Percentiles rank a stretch among this genome's conserved stretches.
Evolutionary conservation across 2,329 filamentous ascomycete genomes (phyloP).

Genomic region (Cadophora gregata): DNA sequence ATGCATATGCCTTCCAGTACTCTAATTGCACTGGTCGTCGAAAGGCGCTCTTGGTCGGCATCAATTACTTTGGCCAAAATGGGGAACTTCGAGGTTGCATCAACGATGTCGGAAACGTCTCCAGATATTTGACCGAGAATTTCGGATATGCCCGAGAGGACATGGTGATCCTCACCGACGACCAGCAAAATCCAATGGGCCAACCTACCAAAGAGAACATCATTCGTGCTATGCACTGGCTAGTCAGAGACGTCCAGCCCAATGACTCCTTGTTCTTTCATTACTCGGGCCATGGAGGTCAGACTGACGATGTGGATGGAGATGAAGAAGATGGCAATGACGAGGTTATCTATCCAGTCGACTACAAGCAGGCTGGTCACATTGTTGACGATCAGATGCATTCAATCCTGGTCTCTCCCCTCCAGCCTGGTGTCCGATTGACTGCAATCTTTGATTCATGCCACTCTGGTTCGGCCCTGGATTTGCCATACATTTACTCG

Average conservation of each 20-base stretch:
- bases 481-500: constrained; percentile 67
- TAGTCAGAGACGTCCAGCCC: constrained; percentile 88
- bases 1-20: constrained; percentile 84
- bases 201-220: constrained; percentile 97
- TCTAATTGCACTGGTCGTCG: constrained; percentile 86
- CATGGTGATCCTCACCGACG: constrained; percentile 95
- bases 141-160: constrained; percentile 94
- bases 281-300: constrained; percentile 88
- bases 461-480: constrained; percentile 68
- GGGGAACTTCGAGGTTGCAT: constrained; percentile 92
- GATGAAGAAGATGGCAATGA: constrained; percentile 83
- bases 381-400: constrained; percentile 86
- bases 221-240: constrained; percentile 95
- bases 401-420: constrained; percentile 72
- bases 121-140: constrained; percentile 83
- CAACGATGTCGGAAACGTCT: constrained; percentile 98
- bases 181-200: constrained; percentile 96
- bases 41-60: constrained; percentile 89
- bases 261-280: constrained; percentile 98
- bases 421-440: constrained; percentile 80
- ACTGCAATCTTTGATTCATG: constrained; percentile 73
- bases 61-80: constrained; percentile 94
- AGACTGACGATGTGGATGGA: constrained; percentile 77
- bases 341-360: constrained; percentile 83
- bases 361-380: constrained; percentile 76